Evolutionary conservation across 768 basidiomycete species (phyloP).

Genomic region (Mycena filopes): DNA sequence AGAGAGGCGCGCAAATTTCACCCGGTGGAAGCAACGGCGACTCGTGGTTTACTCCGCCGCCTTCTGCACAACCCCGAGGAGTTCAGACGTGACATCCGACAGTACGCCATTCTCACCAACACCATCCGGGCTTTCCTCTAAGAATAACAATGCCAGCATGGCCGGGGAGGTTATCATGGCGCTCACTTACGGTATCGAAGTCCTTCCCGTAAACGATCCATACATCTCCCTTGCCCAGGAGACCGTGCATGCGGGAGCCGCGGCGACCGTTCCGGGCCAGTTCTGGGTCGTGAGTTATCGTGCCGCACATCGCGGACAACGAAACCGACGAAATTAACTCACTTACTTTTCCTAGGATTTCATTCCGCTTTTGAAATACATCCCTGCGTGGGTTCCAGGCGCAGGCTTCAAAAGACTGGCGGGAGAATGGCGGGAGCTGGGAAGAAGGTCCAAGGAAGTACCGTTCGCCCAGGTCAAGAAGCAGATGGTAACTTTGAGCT

Average conservation of each 20-base stretch:
- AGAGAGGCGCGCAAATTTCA: not conserved
- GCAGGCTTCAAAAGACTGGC: slow-evolving; percentile 55
- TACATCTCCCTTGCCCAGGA: slow-evolving; percentile 42
- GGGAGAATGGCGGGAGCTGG: slow-evolving; percentile 42
- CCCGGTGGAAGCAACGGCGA: not conserved
- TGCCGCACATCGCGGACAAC: too few relatives aligned
- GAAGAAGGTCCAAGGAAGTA: slow-evolving; percentile 46
- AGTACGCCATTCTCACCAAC: slow-evolving; percentile 8
- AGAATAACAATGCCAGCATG: too few relatives aligned
- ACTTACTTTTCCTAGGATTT: not conserved
- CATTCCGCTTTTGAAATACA: slow-evolving; percentile 33
- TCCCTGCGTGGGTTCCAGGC: slow-evolving; percentile 56
- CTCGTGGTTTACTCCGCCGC: slow-evolving; percentile 21
- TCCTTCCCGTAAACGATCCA: slow-evolving; percentile 42
- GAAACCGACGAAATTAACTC: too few relatives aligned
- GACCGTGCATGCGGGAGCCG: slow-evolving; percentile 37
- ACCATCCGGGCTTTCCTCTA: too few relatives aligned
- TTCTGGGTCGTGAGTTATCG: slow-evolving; percentile 41
- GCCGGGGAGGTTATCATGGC: slow-evolving; percentile 42
- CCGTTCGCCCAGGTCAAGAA: slow-evolving; percentile 49
- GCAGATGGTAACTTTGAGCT: slow-evolving; percentile 41
- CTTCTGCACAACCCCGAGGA: slow-evolving; percentile 17
- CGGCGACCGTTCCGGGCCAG: slow-evolving; percentile 39
- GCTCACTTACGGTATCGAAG: slow-evolving; percentile 43
- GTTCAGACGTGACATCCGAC: slow-evolving; percentile 13